Conservation (phyloP, 306 rosid genomes). For the Vachellia pachyceras region DNA sequence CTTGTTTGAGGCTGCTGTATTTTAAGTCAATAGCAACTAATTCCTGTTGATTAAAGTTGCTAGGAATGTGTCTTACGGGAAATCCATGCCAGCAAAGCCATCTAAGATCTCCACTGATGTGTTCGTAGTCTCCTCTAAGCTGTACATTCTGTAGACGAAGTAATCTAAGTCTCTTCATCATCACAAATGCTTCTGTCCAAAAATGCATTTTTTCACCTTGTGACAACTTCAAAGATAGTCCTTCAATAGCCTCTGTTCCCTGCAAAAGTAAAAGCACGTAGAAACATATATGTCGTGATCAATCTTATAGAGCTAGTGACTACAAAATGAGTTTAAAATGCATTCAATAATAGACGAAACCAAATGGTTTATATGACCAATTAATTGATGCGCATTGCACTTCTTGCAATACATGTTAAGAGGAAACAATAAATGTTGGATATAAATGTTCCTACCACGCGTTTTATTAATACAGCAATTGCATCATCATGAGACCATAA, state of each 20-base stretch:
- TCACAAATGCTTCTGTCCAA: conserved; percentile 12
- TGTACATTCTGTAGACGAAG: conserved; percentile 35
- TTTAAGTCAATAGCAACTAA: conserved; percentile 36
- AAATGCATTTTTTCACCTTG: neutral
- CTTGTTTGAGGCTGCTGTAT: neutral
- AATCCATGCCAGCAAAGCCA: conserved; percentile 42
- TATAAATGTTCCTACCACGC: neutral
- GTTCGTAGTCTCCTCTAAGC: conserved; percentile 36
- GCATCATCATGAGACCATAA: neutral
- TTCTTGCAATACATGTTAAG: neutral
- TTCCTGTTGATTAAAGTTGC: conserved; percentile 13
- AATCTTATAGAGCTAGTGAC: too few species aligned
- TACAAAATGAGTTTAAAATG: too few species aligned
- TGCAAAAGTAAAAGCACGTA: neutral
- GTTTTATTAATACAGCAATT: neutral
- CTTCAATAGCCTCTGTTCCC: conserved; percentile 43
- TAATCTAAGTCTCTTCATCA: conserved; percentile 45
- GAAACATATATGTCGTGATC: too few species aligned
- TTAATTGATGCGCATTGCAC: too few species aligned
- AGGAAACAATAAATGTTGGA: neutral
- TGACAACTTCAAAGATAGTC: conserved; percentile 34
- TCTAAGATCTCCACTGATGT: conserved; percentile 27
- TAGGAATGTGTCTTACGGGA: conserved; percentile 13
- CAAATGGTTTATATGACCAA: too few species aligned
- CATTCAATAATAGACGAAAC: too few species aligned